phyloP scores from a whole-genome alignment of 2,329 filamentous ascomycete species.

The Fusarium irregulare region DNA sequence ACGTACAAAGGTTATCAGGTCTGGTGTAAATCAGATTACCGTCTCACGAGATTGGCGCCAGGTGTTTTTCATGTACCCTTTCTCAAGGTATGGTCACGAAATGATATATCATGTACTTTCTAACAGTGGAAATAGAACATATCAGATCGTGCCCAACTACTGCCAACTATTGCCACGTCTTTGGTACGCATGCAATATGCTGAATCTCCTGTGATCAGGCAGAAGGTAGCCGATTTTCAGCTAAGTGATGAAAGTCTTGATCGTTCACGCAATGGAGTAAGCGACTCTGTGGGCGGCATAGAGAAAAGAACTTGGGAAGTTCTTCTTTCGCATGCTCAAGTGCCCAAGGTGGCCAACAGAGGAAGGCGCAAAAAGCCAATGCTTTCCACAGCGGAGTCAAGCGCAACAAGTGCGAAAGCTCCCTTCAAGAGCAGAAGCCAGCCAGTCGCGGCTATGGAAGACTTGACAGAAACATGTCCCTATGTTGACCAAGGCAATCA shows the following conservation, averaged over 20 bases:
- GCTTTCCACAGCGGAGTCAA: not conserved
- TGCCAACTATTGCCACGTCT: constrained; percentile 48
- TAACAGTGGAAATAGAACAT: constrained; percentile 41
- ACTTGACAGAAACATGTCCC: not conserved
- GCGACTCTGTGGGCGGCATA: constrained; percentile 9
- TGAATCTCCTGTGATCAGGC: constrained; percentile 51
- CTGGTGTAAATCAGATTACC: constrained; percentile 22
- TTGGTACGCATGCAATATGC: constrained; percentile 50
- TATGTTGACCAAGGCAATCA: not conserved
- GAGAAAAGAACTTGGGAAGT: constrained; percentile 43
- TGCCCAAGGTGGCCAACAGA: constrained; percentile 17
- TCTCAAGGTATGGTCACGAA: constrained; percentile 46
- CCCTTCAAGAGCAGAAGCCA: not conserved
- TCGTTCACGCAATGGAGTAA: not conserved
- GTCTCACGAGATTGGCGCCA: constrained; percentile 48
- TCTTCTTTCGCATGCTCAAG: constrained; percentile 35
- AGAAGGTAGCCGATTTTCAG: constrained; percentile 40
- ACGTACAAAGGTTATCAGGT: constrained; percentile 40
- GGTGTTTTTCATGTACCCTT: constrained; percentile 53
- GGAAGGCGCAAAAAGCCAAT: not conserved
- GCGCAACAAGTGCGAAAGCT: not conserved
- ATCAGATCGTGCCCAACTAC: constrained; percentile 42
- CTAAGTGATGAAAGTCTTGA: not conserved
- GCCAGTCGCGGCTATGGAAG: not conserved
- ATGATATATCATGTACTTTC: not conserved